phyloP scores from a whole-genome alignment of 2,329 filamentous ascomycete genomes.

The Clonostachys chloroleuca region DNA sequence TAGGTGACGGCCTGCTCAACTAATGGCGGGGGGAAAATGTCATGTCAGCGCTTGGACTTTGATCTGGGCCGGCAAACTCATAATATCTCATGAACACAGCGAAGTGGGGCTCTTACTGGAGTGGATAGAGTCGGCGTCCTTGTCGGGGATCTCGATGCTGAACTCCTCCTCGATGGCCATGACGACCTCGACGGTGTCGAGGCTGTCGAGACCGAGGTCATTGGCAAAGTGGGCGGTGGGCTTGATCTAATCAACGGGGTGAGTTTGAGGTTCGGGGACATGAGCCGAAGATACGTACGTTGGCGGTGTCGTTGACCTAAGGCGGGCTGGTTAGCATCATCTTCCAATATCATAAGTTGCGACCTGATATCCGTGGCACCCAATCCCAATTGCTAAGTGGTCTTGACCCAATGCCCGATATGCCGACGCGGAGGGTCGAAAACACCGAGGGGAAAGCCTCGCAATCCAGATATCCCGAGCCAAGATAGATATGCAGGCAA shows the following conservation, averaged over 20 bases:
- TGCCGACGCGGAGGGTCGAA: too few species aligned
- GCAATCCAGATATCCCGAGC: not conserved
- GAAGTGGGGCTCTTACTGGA: conserved; percentile 63
- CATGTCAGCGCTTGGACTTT: not conserved
- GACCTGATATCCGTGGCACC: too few species aligned
- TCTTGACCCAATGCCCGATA: too few species aligned
- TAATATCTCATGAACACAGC: not conserved
- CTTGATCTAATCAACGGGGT: conserved; percentile 60
- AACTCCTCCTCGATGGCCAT: conserved; percentile 98
- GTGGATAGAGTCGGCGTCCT: conserved; percentile 92
- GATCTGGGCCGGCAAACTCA: not conserved
- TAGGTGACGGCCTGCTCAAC: conserved; percentile 94
- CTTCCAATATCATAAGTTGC: too few species aligned
- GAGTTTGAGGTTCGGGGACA: conserved; percentile 5
- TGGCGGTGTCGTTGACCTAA: conserved; percentile 63
- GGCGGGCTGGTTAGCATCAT: not conserved
- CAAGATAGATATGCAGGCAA: conserved; percentile 19
- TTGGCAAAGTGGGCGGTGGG: conserved; percentile 87
- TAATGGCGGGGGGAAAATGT: conserved; percentile 24
- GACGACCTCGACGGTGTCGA: conserved; percentile 98
- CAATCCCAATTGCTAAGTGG: too few species aligned
- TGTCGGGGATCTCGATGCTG: conserved; percentile 96
- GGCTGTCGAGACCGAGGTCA: conserved; percentile 92
- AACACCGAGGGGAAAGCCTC: too few species aligned
- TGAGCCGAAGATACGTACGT: conserved; percentile 41